Evolutionary conservation across 2,329 filamentous ascomycete species (phyloP).

Genomic region (Lachnellula cervina): DNA sequence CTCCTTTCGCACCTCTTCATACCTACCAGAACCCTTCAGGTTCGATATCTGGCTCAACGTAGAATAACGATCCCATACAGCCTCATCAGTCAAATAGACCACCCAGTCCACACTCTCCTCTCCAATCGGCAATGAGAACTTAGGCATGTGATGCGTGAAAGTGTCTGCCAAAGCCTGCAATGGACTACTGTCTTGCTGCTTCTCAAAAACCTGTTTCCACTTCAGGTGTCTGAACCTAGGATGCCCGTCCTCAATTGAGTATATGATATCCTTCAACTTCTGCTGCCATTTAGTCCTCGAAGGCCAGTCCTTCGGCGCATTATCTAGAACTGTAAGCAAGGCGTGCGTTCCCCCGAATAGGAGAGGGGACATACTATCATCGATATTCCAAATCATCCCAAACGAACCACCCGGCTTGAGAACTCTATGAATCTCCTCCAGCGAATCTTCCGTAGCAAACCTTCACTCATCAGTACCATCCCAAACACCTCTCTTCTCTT

Average conservation of each 20-base stretch:
- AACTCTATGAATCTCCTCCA: constrained; percentile 63
- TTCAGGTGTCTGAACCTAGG: constrained; percentile 60
- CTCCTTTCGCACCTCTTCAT: constrained; percentile 42
- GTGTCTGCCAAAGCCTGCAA: constrained; percentile 45
- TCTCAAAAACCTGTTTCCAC: constrained; percentile 62
- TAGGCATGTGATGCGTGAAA: constrained; percentile 36
- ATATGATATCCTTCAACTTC: constrained; percentile 55
- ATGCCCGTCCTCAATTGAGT: constrained; percentile 50
- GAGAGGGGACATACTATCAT: constrained; percentile 53
- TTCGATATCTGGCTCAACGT: constrained; percentile 66
- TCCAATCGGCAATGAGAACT: constrained; percentile 58
- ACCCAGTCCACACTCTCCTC: constrained; percentile 53
- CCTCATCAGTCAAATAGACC: constrained; percentile 52
- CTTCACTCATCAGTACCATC: constrained; percentile 35
- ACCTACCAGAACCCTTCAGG: constrained; percentile 43
- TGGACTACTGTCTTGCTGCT: constrained; percentile 49
- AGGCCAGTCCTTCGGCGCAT: constrained; percentile 53
- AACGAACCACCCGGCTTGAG: constrained; percentile 56
- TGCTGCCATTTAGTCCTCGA: constrained; percentile 57
- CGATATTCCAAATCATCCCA: constrained; percentile 69
- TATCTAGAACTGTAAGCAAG: constrained; percentile 44
- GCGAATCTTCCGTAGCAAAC: constrained; percentile 61
- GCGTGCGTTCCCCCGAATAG: not conserved
- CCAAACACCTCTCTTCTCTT: not conserved
- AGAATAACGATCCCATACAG: constrained; percentile 57